phyloP scores from a whole-genome alignment of 352 stramenopile species.

The Elongisporangium undulatum region DNA sequence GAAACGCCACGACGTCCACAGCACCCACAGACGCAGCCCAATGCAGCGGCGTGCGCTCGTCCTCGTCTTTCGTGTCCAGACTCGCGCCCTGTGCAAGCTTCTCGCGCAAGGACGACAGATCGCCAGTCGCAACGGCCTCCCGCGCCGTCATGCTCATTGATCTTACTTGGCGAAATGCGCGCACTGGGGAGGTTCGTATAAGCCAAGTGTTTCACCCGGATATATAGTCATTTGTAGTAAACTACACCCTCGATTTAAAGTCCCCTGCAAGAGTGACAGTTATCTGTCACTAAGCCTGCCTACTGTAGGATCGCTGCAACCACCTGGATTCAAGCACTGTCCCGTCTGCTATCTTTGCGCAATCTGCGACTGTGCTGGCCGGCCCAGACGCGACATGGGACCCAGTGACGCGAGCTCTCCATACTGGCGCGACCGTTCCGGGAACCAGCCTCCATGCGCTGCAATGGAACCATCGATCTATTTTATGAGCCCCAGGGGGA shows the following conservation, averaged over 20 bases:
- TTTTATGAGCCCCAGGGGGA: background rate
- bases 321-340: background rate
- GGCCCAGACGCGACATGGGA: background rate
- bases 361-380: background rate
- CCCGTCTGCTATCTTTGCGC: background rate
- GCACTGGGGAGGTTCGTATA: background rate
- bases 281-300: background rate
- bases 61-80: constrained; percentile 58
- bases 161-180: background rate
- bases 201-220: too few relatives aligned
- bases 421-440: background rate
- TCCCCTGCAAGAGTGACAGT: background rate
- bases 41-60: constrained; percentile 68
- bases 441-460: background rate
- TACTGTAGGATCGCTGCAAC: background rate
- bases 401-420: background rate
- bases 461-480: background rate
- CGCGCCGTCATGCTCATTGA: constrained; percentile 20
- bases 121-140: constrained; percentile 18
- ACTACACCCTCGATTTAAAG: background rate
- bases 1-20: constrained; percentile 54
- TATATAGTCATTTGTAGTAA: background rate
- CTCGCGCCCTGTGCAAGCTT: constrained; percentile 22
- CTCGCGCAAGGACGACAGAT: constrained; percentile 23
- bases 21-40: constrained; percentile 48